These are phyloP conservation scores for Penicillium sp. DNA, from an alignment of 2,329 filamentous ascomycete species.

Conservation along the genomic window DNA sequence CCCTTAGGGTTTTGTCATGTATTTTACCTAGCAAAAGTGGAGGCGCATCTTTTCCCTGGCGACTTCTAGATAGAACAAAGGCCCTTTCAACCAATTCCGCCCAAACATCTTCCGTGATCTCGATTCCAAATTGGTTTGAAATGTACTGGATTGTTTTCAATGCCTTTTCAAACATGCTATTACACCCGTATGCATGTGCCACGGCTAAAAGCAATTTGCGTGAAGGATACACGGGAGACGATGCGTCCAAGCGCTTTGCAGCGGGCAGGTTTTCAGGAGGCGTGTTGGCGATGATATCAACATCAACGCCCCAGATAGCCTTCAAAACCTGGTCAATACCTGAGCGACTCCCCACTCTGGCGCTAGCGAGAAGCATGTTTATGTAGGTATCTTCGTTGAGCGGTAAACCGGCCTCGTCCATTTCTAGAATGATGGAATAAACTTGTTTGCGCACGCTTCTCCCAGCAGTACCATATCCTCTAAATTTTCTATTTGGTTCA, in stretches of 20 bases:
- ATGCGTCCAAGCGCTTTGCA: slow-evolving; percentile 39
- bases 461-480: slow-evolving; percentile 27
- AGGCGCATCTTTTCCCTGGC: slow-evolving; percentile 31
- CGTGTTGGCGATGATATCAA: slow-evolving; percentile 38
- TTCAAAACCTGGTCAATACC: slow-evolving; percentile 48
- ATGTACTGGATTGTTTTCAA: slow-evolving; percentile 60
- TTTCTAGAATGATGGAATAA: slow-evolving; percentile 43
- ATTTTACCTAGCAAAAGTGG: slow-evolving; percentile 31
- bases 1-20: slow-evolving; percentile 42
- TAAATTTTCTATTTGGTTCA: slow-evolving; percentile 20
- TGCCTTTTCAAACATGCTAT: slow-evolving; percentile 58
- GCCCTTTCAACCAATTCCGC: slow-evolving; percentile 64
- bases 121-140: slow-evolving; percentile 56
- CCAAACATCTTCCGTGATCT: slow-evolving; percentile 60
- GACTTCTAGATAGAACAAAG: slow-evolving; percentile 51
- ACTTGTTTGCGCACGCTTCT: slow-evolving; percentile 34
- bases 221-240: slow-evolving; percentile 58
- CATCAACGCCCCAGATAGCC: slow-evolving; percentile 54
- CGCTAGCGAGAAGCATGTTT: slow-evolving; percentile 50
- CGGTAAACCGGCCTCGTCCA: slow-evolving; percentile 42
- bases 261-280: slow-evolving; percentile 25
- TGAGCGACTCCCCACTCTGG: slow-evolving; percentile 49
- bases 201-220: slow-evolving; percentile 58
- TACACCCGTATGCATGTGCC: slow-evolving; percentile 66
- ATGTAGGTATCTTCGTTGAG: slow-evolving; percentile 53